These are phyloP conservation scores for Dichotomocladium elegans DNA, from an alignment of 371 early-diverging fungal genomes.

Conservation along the genomic window DNA sequence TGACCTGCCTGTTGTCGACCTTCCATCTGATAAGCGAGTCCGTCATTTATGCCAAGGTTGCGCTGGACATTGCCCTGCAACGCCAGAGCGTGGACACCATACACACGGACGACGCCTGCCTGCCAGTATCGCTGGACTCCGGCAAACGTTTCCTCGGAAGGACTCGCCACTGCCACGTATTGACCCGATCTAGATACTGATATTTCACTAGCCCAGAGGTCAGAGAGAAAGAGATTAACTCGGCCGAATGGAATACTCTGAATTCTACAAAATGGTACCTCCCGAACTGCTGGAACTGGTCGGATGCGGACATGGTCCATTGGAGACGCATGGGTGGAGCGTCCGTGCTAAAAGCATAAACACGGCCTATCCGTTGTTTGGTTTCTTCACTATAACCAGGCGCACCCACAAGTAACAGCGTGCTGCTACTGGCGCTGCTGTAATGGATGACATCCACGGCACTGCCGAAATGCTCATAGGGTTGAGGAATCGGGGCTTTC, in stretches of 20 bases:
- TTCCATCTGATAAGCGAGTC: conserved; percentile 14
- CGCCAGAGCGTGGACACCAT: conserved; percentile 13
- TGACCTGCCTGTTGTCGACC: conserved; percentile 39
- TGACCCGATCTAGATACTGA: neutral
- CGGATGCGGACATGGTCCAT: conserved; percentile 33
- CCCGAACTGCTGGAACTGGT: conserved; percentile 47
- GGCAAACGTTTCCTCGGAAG: conserved; percentile 22
- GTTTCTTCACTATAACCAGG: conserved; percentile 19
- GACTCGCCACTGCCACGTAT: conserved; percentile 26
- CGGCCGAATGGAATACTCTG: too few species aligned
- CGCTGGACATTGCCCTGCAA: neutral
- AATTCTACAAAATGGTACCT: conserved; percentile 18
- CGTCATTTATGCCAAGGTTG: conserved; percentile 12
- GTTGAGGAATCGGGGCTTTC: conserved; percentile 10
- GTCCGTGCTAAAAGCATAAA: conserved; percentile 31
- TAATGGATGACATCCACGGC: conserved; percentile 12
- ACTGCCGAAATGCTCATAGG: conserved; percentile 40
- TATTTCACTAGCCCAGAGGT: neutral
- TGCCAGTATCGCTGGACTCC: conserved; percentile 33
- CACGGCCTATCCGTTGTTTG: conserved; percentile 28
- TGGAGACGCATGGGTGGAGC: neutral
- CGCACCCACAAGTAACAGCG: conserved; percentile 26
- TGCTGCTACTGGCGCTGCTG: neutral
- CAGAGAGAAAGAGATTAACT: too few species aligned
- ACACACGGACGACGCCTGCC: conserved; percentile 36